Evolutionary conservation across 768 basidiomycete species (phyloP).

Genomic region (Pleurotus eryngii): DNA sequence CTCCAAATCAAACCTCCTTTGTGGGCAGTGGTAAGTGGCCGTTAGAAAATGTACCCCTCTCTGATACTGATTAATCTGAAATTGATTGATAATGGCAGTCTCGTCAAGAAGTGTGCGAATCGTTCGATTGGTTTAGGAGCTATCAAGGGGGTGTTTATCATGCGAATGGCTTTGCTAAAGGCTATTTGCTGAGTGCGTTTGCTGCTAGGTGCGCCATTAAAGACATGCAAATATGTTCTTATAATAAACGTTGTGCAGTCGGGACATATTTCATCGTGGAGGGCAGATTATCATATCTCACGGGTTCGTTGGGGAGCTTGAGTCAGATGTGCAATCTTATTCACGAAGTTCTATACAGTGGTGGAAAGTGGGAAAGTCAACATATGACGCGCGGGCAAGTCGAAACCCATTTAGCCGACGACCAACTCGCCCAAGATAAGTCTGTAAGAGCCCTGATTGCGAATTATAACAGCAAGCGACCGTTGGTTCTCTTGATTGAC

Average conservation of each 20-base stretch:
- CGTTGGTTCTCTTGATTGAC: conserved; percentile 70
- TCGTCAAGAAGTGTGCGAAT: conserved; percentile 82
- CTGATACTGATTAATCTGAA: not conserved
- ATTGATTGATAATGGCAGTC: conserved; percentile 58
- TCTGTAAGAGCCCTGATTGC: conserved; percentile 69
- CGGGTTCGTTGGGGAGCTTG: conserved; percentile 47
- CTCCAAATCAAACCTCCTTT: conserved; percentile 33
- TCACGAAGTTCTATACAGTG: conserved; percentile 33
- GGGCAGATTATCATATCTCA: conserved; percentile 81
- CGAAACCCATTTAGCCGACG: conserved; percentile 44
- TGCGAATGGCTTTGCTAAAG: conserved; percentile 54
- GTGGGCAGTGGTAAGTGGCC: conserved; percentile 37
- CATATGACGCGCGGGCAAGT: conserved; percentile 38
- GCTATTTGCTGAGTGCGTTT: conserved; percentile 74
- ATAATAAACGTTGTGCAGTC: conserved; percentile 35
- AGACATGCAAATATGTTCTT: too few species aligned
- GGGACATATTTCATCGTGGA: conserved; percentile 60
- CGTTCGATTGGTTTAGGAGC: conserved; percentile 68
- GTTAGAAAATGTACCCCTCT: not conserved
- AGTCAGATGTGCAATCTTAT: conserved; percentile 3
- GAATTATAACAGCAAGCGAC: conserved; percentile 50
- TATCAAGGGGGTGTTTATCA: conserved; percentile 84
- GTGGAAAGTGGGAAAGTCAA: conserved; percentile 64
- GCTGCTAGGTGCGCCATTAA: conserved; percentile 49
- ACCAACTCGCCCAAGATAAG: conserved; percentile 66